Percentiles rank a stretch among this genome's conserved stretches.
Evolutionary conservation across 495 filamentous ascomycete genomes (phyloP).

Genomic region (Sphaerosporella brunnea): DNA sequence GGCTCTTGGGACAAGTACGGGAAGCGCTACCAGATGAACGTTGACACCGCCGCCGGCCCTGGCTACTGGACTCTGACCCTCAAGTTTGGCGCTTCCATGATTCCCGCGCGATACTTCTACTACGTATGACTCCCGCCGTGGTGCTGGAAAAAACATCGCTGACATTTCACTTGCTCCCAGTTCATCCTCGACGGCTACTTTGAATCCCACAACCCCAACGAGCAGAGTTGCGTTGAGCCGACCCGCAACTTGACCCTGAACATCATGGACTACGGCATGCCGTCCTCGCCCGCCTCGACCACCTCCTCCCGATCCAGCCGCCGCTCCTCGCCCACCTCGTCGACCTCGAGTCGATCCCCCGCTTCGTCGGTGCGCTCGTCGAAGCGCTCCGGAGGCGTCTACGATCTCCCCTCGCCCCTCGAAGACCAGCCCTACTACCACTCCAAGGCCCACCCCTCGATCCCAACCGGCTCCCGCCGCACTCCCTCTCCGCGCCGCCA

Average conservation of each 20-base stretch:
- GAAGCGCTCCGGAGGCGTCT: conserved; percentile 24
- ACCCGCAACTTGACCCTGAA: conserved; percentile 91
- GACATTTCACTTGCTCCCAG: conserved; percentile 19
- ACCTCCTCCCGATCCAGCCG: conserved; percentile 32
- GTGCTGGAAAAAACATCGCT: not conserved
- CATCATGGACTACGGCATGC: conserved; percentile 36
- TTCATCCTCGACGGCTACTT: conserved; percentile 99
- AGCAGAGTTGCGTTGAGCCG: conserved; percentile 77
- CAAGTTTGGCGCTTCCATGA: conserved; percentile 63
- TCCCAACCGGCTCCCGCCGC: conserved; percentile 38
- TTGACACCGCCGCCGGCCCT: conserved; percentile 52
- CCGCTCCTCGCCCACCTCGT: conserved; percentile 26
- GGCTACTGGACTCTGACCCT: conserved; percentile 96
- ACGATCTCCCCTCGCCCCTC: conserved; percentile 24
- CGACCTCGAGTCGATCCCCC: conserved; percentile 30
- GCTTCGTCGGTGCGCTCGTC: conserved; percentile 29
- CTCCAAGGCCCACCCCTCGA: conserved; percentile 25
- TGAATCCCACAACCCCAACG: conserved; percentile 88
- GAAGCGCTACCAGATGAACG: conserved; percentile 66
- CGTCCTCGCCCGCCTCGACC: conserved; percentile 31
- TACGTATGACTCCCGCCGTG: conserved; percentile 37
- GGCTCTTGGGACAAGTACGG: conserved; percentile 97
- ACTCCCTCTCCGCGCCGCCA: conserved; percentile 36
- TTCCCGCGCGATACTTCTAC: conserved; percentile 94
- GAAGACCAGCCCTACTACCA: conserved; percentile 28